Evolutionary conservation across 169 alveolate genomes (phyloP).

Genomic region (Plasmodium billcollinsi): DNA sequence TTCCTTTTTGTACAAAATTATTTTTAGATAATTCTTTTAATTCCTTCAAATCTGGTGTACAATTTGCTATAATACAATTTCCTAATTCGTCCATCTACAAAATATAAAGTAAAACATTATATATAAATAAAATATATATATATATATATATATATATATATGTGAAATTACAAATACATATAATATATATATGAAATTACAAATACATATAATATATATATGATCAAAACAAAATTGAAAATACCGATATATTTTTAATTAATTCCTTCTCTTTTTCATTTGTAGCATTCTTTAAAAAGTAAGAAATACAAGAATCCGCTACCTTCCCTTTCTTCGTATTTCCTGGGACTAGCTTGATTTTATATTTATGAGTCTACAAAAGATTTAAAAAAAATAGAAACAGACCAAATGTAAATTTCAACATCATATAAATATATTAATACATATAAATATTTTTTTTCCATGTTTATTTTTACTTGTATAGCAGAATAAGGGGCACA

Average conservation of each 20-base stretch:
- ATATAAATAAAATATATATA: neutral
- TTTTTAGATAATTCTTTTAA: constrained; percentile 17
- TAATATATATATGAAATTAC: neutral
- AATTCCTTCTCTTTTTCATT: constrained; percentile 50
- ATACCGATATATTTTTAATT: constrained; percentile 62
- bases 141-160: constrained; percentile 6
- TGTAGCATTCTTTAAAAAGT: constrained; percentile 38
- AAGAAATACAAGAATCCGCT: constrained; percentile 75
- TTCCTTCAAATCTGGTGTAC: constrained; percentile 27
- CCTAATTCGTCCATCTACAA: constrained; percentile 64
- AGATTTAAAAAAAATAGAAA: neutral
- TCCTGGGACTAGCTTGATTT: constrained; percentile 84
- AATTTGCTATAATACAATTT: constrained; percentile 60
- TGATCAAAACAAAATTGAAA: neutral
- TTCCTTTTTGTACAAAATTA: constrained; percentile 22
- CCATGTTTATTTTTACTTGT: constrained; percentile 17
- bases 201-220: neutral
- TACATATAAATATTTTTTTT: neutral
- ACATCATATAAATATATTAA: neutral
- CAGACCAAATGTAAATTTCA: neutral
- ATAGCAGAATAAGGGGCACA: constrained; percentile 73
- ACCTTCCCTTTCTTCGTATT: constrained; percentile 85
- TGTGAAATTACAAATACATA: neutral
- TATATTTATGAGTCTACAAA: constrained; percentile 51
- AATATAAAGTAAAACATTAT: neutral